Conservation (phyloP, 2,329 filamentous ascomycete species). For the Stagonosporopsis cucurbitacearum region DNA sequence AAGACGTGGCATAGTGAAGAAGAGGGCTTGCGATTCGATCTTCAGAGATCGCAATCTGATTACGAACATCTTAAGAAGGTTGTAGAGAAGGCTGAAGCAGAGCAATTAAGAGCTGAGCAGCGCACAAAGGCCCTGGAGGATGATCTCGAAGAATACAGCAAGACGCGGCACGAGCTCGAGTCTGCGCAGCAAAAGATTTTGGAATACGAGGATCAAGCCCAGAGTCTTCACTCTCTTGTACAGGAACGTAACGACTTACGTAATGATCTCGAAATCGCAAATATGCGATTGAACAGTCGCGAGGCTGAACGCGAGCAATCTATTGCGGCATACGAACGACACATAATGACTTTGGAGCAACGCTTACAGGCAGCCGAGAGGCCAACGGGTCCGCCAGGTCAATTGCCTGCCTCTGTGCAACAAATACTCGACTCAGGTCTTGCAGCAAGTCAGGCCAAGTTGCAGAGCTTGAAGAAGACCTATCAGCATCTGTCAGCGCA, state of each 20-base stretch:
- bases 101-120: slow-evolving; percentile 61
- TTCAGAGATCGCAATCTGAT: slow-evolving; percentile 66
- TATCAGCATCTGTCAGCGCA: slow-evolving; percentile 59
- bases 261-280: slow-evolving; percentile 64
- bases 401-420: slow-evolving; percentile 51
- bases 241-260: slow-evolving; percentile 66
- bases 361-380: slow-evolving; percentile 36
- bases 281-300: slow-evolving; percentile 62
- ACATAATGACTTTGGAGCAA: slow-evolving; percentile 56
- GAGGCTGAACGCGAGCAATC: slow-evolving; percentile 59
- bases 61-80: slow-evolving; percentile 69
- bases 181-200: slow-evolving; percentile 43
- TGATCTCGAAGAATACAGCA: slow-evolving; percentile 68
- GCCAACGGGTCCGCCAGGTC: slow-evolving; percentile 36
- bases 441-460: slow-evolving; percentile 55
- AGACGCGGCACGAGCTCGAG: slow-evolving; percentile 40
- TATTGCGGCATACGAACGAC: slow-evolving; percentile 56
- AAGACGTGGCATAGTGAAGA: slow-evolving; percentile 68
- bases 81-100: slow-evolving; percentile 72
- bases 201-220: slow-evolving; percentile 38
- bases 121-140: slow-evolving; percentile 63
- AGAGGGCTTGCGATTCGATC: slow-evolving; percentile 62
- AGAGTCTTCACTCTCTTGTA: slow-evolving; percentile 60
- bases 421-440: slow-evolving; percentile 58
- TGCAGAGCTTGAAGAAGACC: slow-evolving; percentile 59